Evolutionary conservation across 2,329 filamentous ascomycete genomes (phyloP).

Genomic region (Ascochyta lentis): DNA sequence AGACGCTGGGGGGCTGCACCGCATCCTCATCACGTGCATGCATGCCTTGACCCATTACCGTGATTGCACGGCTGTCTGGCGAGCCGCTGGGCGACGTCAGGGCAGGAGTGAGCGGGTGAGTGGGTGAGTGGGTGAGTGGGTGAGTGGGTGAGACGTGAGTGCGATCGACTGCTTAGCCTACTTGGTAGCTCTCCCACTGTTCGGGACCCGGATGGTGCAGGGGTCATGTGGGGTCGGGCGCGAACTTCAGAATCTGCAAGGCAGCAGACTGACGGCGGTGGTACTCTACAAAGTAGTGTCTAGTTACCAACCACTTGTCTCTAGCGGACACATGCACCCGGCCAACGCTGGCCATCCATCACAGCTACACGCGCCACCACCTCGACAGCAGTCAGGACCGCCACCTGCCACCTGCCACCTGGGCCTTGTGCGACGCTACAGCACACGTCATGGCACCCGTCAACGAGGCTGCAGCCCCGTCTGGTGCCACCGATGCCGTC

Average conservation of each 20-base stretch:
- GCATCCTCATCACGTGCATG: background rate
- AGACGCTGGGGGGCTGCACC: background rate
- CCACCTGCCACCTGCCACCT: background rate
- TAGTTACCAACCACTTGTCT: too few species aligned
- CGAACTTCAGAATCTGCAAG: conserved; percentile 4
- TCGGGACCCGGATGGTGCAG: too few species aligned
- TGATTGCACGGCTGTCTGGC: too few species aligned
- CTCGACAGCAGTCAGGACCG: too few species aligned
- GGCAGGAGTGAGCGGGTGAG: too few species aligned
- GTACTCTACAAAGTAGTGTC: background rate
- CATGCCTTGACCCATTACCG: too few species aligned
- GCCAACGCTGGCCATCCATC: background rate
- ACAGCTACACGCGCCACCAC: background rate
- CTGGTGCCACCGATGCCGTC: conserved; percentile 73
- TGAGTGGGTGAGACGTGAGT: background rate
- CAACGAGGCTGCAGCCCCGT: conserved; percentile 46
- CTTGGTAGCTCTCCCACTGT: too few species aligned
- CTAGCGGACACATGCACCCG: background rate
- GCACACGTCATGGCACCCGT: conserved; percentile 29
- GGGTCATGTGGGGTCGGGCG: conserved; percentile 8
- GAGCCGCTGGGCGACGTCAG: too few species aligned
- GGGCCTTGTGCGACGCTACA: conserved; percentile 4
- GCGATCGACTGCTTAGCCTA: too few species aligned
- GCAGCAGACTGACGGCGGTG: background rate
- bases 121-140: background rate